Evolutionary conservation across 2,329 filamentous ascomycete genomes (phyloP), one percentile per base, ranked within the genome.

Genomic region (Penicillium sp.): DNA sequence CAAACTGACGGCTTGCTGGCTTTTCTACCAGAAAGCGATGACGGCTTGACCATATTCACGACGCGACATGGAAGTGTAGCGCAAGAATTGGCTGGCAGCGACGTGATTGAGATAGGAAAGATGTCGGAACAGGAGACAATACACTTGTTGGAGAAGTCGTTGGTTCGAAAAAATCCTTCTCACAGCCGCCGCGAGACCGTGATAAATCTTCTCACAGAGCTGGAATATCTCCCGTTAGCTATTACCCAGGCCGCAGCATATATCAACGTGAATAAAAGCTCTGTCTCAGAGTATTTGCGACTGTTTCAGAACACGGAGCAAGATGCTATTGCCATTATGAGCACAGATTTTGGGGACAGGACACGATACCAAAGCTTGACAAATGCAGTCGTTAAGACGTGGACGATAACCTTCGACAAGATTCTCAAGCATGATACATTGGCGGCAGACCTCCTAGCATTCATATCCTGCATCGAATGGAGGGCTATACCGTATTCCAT

Each of bases 1-100:
- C 33, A n/a, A n/a, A n/a, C 14, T 8, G 14, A n/a, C 16, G 44
- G 43, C 9, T 25, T 45, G 4, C 13, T 8, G 43, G 2, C 19
- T 5, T 25, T 45, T 54, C 44, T 66, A 9, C 65, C 65, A 39
- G n/a, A 43, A 0, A 65, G 45, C n/a, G 44, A 62, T 3, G 54
- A 68, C 42, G 64, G 63, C 4, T 29, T 52, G 25, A 67, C 63
- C 26, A 31, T 71, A 6, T 57, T 43, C 7, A 69, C 65, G 31
- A 57, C 67, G 25, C 60, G 59, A 6, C 59, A 64, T 52, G 57
- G 58, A 14, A 55, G 58, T 29, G 3, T 57, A n/a, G 58, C 60
- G 3, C 25, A 26, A 7, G 3, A 52, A 49, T 13, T 60, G 23
- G 54, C 45, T 14, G 50, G 27, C 11, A 31, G 29, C 9, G 11